Evolutionary conservation across 441 rosid species (phyloP), one percentile per base, ranked within the genome.

Genomic region (Bocquillonia castaneifolia): DNA sequence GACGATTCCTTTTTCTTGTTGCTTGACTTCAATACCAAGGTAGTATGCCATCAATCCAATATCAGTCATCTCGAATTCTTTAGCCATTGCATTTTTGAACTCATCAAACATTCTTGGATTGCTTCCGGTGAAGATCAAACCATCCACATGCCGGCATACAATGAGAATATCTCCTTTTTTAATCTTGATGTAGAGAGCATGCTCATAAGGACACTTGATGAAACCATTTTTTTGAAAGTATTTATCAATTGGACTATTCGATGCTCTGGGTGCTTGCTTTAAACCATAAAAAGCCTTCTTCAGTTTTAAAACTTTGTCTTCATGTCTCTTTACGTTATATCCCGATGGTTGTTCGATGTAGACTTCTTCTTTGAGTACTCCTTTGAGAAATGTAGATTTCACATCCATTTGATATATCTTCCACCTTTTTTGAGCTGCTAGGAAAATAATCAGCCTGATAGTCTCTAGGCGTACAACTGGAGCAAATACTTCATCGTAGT

Each of bases 391-490:
- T 0, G 62, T 54, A 0, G 34, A 52, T 6, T 66, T 70, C 0
- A 71, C 75, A 12, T 76, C 72, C 1, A 71, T 4, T 2, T 62
- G 63, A 26, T 3, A 64, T 0, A 64, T 0, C 14, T 9, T 37
- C 73, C 64, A 76, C 0, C 23, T 20, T 8, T 45, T 68, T 1
- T 28, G 64, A 56, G 68, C 42, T 0, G 45, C 48, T 1, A 68
- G n/a, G 0, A 40, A 58, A 4, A 72, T 0, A 0, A 72, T 25
- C 6, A 67, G 2, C 1, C 70, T n/a, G 0, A 66, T 44, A 0
- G 68, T 75, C n/a, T 75, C 68, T 15, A 42, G 25, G 0, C 71
- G 60, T 15, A 58, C 52, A 6, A 63, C 51, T 0, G 2, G 51
- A 10, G 64, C 32, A 39, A n/a, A 60, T 5, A 60, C 64, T 15